Evolutionary conservation across 441 rosid genomes (phyloP).

Genomic region (Erysimum cheiri): DNA sequence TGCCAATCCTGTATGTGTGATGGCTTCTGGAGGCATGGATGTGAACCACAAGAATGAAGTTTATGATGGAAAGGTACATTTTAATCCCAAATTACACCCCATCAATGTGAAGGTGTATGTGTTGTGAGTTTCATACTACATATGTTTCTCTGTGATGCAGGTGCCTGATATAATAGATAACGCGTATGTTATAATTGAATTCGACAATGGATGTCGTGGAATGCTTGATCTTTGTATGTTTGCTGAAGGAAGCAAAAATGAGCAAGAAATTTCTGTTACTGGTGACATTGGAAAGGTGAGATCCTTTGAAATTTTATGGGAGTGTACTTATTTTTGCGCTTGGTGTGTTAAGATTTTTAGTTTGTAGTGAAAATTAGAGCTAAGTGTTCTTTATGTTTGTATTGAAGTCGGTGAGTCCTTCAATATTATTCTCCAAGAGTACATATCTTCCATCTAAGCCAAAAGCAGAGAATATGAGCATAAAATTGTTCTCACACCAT

Average conservation of each 20-base stretch:
- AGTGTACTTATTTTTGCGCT: neutral
- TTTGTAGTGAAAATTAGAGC: neutral
- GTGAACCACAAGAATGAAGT: slow-evolving; percentile 91
- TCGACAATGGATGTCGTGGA: slow-evolving; percentile 89
- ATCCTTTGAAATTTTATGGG: neutral
- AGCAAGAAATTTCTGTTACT: slow-evolving; percentile 89
- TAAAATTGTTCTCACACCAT: neutral
- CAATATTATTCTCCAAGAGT: neutral
- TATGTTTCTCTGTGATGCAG: slow-evolving; percentile 48
- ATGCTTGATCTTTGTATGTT: slow-evolving; percentile 98
- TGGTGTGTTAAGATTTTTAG: neutral
- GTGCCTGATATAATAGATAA: slow-evolving; percentile 93
- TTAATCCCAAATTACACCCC: neutral
- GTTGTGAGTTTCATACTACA: neutral
- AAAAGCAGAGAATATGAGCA: neutral
- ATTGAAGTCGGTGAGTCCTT: neutral
- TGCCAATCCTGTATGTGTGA: slow-evolving; percentile 82
- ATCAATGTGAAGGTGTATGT: neutral
- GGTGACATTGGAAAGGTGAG: slow-evolving; percentile 81
- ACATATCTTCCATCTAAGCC: neutral
- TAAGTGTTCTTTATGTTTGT: neutral
- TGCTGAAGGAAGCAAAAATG: slow-evolving; percentile 96
- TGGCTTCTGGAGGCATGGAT: slow-evolving; percentile 97
- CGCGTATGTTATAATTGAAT: slow-evolving; percentile 85
- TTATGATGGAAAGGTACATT: slow-evolving; percentile 81